A percentile compares a stretch with the other conserved stretches of the same genome.
phyloP scores from a whole-genome alignment of 2,329 filamentous ascomycete species.

The Paraconiothyrium sp. region DNA sequence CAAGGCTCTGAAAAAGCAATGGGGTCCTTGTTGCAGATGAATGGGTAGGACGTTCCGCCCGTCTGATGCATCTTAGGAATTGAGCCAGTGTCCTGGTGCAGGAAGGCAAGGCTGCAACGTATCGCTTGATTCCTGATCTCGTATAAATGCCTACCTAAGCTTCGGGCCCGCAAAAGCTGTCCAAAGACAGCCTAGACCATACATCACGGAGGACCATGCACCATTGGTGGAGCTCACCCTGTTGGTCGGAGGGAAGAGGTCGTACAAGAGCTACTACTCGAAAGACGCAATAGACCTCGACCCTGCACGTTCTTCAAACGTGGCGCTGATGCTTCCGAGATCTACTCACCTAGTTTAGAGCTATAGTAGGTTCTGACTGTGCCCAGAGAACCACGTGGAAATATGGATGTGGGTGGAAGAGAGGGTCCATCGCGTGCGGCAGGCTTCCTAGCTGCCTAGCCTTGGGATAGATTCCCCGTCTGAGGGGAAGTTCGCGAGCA shows the following conservation, averaged over 20 bases:
- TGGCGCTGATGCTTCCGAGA: constrained; percentile 4
- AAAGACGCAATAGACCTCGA: neutral
- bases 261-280: neutral
- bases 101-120: neutral
- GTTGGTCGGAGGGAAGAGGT: neutral
- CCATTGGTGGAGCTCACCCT: neutral
- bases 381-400: constrained; percentile 1
- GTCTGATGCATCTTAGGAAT: neutral
- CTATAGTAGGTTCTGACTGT: constrained; percentile 1
- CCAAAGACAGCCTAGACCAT: neutral
- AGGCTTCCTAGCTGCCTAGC: neutral
- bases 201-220: neutral
- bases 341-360: neutral
- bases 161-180: neutral
- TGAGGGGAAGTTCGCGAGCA: neutral
- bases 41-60: neutral
- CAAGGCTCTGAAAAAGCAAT: neutral
- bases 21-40: neutral
- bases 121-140: neutral
- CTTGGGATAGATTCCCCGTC: no score
- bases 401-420: neutral
- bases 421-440: neutral
- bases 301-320: neutral
- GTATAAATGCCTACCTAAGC: neutral
- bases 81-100: neutral